phyloP scores from a whole-genome alignment of 1,284 basidiomycete species.

The Boletellus sp. region DNA sequence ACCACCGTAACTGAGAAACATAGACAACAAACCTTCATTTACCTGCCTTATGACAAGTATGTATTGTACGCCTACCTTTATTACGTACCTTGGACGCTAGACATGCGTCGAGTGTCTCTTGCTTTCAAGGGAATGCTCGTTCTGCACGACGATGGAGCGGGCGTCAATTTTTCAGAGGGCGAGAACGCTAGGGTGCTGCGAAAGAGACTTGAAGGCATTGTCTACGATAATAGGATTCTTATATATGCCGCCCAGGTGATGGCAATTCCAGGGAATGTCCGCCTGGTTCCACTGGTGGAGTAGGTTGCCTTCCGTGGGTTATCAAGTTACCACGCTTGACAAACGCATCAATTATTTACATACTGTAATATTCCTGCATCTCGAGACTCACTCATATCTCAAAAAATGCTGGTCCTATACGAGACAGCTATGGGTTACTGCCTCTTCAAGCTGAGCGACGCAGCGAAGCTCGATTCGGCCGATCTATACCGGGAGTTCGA shows the following conservation, averaged over 20 bases:
- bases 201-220: conserved; percentile 26
- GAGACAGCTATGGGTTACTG: conserved; percentile 92
- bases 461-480: conserved; percentile 82
- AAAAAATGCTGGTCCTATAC: conserved; percentile 77
- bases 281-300: no score
- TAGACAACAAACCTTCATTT: conserved; percentile 48
- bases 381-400: conserved; percentile 10
- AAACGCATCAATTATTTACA: conserved; percentile 14
- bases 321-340: conserved; percentile 29
- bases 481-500: conserved; percentile 93
- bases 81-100: neutral
- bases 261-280: no score
- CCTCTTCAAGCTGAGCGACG: conserved; percentile 94
- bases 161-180: conserved; percentile 35
- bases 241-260: neutral
- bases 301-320: conserved; percentile 25
- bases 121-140: conserved; percentile 44
- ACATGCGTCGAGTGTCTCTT: conserved; percentile 49
- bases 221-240: conserved; percentile 11
- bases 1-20: conserved; percentile 15
- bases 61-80: neutral
- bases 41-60: conserved; percentile 66
- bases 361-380: no score
- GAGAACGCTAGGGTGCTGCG: conserved; percentile 43
- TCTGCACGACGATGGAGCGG: neutral